These are phyloP conservation scores for Microsporum canis DNA, from an alignment of 2,329 filamentous ascomycete species.

Conservation along the genomic window DNA sequence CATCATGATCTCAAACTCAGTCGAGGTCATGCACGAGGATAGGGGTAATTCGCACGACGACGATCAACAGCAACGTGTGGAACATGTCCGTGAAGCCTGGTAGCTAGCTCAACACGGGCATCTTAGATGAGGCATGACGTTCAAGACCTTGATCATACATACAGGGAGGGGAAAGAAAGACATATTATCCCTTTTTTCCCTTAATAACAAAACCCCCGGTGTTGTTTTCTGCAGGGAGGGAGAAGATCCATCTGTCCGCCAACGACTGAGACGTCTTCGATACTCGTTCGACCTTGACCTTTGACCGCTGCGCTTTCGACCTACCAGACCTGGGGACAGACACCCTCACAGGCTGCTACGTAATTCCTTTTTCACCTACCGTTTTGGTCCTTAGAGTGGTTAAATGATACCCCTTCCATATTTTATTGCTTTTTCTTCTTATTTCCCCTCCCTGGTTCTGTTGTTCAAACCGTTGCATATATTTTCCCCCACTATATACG, in stretches of 20 bases:
- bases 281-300: too few species aligned
- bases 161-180: background rate
- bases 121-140: background rate
- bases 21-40: constrained; percentile 23
- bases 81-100: constrained; percentile 34
- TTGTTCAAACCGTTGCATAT: background rate
- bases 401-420: background rate
- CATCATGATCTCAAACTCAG: constrained; percentile 35
- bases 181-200: background rate
- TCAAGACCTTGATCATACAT: background rate
- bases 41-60: constrained; percentile 14
- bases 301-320: too few species aligned
- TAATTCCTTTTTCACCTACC: background rate
- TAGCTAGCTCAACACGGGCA: background rate
- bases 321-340: too few species aligned
- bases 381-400: constrained; percentile 1
- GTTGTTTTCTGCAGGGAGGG: too few species aligned
- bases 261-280: too few species aligned
- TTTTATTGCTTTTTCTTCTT: background rate
- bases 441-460: background rate
- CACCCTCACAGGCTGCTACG: background rate
- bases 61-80: constrained; percentile 35
- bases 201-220: too few species aligned
- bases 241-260: too few species aligned
- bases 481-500: background rate